Percentiles rank a stretch among this genome's conserved stretches.
These are phyloP conservation scores for Torulaspora gathmanii DNA, from an alignment of 805 yeast genomes.

Conservation along the genomic window DNA sequence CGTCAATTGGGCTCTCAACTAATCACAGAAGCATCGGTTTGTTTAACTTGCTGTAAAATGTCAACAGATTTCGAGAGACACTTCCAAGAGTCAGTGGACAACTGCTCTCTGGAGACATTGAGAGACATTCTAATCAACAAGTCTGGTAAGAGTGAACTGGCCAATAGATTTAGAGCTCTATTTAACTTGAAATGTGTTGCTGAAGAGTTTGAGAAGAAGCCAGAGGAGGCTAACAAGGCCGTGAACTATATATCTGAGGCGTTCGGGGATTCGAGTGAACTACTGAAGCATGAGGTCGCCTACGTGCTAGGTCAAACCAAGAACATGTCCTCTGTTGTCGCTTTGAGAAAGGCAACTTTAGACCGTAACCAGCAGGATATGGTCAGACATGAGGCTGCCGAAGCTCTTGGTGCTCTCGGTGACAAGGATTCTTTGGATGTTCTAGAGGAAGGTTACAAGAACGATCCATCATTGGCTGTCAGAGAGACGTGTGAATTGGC, in stretches of 20 bases:
- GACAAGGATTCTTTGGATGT: conserved; percentile 66
- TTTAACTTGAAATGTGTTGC: conserved; percentile 87
- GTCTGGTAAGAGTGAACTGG: conserved; percentile 65
- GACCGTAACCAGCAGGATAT: conserved; percentile 74
- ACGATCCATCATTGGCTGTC: conserved; percentile 82
- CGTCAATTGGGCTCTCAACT: background rate
- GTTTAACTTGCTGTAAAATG: conserved; percentile 17
- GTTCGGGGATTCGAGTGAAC: conserved; percentile 76
- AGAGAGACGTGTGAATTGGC: conserved; percentile 98
- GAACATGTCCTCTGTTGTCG: conserved; percentile 71
- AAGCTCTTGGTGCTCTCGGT: conserved; percentile 94
- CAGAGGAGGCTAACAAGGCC: conserved; percentile 56
- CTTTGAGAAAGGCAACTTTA: conserved; percentile 64
- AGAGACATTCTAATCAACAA: conserved; percentile 67
- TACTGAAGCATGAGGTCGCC: conserved; percentile 95
- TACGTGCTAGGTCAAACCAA: conserved; percentile 95
- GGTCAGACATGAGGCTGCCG: conserved; percentile 99
- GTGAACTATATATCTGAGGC: conserved; percentile 81
- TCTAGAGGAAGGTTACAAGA: conserved; percentile 54
- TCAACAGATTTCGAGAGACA: conserved; percentile 37
- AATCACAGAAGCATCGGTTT: background rate
- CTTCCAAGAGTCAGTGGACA: conserved; percentile 37
- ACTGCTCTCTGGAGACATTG: conserved; percentile 53
- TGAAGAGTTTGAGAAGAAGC: conserved; percentile 54
- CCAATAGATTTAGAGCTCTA: conserved; percentile 88